Percentiles rank a stretch among this genome's conserved stretches.
Conservation (phyloP, 2,329 filamentous ascomycete species). For the Setomelanomma holmii region DNA sequence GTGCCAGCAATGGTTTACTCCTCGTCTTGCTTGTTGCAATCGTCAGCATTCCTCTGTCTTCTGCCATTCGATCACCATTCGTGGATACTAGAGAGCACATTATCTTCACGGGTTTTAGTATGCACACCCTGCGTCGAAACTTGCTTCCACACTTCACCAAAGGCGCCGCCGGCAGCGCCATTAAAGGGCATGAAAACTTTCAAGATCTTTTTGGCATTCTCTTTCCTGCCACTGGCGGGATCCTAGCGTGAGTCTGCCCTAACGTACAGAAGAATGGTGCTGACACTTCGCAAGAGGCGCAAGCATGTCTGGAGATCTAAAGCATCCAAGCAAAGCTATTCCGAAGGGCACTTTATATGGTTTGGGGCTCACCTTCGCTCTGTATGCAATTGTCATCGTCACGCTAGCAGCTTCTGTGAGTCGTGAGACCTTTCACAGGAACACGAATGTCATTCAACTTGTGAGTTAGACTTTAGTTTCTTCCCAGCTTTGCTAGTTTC, state of each 20-base stretch:
- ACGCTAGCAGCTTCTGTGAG: slow-evolving; percentile 80
- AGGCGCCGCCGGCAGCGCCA: slow-evolving; percentile 67
- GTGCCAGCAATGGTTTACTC: slow-evolving; percentile 79
- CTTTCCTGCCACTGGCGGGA: slow-evolving; percentile 73
- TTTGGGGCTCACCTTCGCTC: slow-evolving; percentile 74
- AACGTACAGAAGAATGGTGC: background rate
- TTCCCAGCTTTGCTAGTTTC: too few species aligned
- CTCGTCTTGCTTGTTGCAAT: slow-evolving; percentile 75
- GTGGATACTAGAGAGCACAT: slow-evolving; percentile 67
- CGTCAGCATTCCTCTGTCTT: slow-evolving; percentile 83
- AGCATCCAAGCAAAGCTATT: slow-evolving; percentile 82
- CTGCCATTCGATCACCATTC: slow-evolving; percentile 73
- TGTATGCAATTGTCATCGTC: slow-evolving; percentile 78
- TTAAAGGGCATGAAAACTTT: slow-evolving; percentile 72
- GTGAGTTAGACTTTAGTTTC: slow-evolving; percentile 43
- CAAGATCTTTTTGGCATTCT: slow-evolving; percentile 85
- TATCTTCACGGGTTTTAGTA: slow-evolving; percentile 78
- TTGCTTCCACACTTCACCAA: slow-evolving; percentile 71
- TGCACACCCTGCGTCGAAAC: slow-evolving; percentile 75
- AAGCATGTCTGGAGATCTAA: slow-evolving; percentile 88
- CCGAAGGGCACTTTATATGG: slow-evolving; percentile 84
- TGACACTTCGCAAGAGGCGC: slow-evolving; percentile 66
- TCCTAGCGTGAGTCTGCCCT: slow-evolving; percentile 59
- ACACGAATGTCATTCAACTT: slow-evolving; percentile 81
- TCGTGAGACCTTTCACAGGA: slow-evolving; percentile 73